Evolutionary conservation across 345 rosid genomes (phyloP).

Genomic region (Psidium friedrichsthalianum): DNA sequence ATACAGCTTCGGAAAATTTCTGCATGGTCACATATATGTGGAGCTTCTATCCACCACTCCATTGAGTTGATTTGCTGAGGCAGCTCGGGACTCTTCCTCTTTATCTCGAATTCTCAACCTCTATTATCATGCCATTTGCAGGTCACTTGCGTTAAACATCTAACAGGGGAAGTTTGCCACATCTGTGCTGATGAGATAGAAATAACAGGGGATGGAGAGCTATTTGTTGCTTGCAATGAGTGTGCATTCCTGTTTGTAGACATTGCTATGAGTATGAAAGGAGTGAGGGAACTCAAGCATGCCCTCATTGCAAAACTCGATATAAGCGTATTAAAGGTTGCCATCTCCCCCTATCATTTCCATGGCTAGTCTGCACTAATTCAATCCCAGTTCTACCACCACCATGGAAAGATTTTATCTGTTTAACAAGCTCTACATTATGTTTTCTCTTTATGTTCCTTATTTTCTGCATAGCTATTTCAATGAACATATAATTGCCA

Average conservation of each 20-base stretch:
- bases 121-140: conserved; percentile 8
- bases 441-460: not conserved
- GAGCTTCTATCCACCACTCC: not conserved
- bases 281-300: conserved; percentile 84
- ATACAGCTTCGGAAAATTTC: not conserved
- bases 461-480: not conserved
- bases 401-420: not conserved
- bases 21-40: not conserved
- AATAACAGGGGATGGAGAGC: conserved; percentile 56
- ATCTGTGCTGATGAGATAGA: conserved; percentile 92
- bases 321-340: conserved; percentile 77
- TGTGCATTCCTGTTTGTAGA: conserved; percentile 94
- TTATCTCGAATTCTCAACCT: not conserved
- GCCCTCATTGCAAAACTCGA: conserved; percentile 92
- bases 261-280: conserved; percentile 88
- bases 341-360: not conserved
- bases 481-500: not conserved
- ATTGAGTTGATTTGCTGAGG: not conserved
- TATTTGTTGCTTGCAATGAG: conserved; percentile 92
- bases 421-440: not conserved
- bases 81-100: not conserved
- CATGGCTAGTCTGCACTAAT: not conserved
- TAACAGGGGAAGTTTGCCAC: conserved; percentile 77
- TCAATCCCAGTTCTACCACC: not conserved
- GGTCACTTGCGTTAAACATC: conserved; percentile 58